Evolutionary conservation across 1,139 yeast genomes (phyloP), one percentile per base, ranked within the genome.

Genomic region (Saccharomyces hybrid): DNA sequence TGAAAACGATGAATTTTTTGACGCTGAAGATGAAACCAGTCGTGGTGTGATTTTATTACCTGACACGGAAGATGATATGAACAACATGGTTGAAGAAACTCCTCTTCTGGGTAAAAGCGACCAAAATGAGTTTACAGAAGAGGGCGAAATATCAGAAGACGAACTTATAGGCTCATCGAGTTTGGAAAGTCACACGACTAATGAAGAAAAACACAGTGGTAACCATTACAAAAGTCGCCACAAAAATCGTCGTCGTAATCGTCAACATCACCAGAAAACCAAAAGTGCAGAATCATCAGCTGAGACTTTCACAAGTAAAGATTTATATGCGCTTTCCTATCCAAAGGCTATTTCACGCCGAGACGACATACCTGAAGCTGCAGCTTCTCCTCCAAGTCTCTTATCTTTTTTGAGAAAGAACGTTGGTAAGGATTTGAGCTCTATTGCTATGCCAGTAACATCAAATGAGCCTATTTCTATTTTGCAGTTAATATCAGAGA

Each of bases 381-480:
- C 75, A 0, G 79, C 83, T 49, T 74, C 82, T 0, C 98, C 98
- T 2, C 96, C 96, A 4, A 86, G 95, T 59, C 72, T 93, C 44
- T 74, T 91, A 53, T 79, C 90, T 0, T 81, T 90, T 64, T 77
- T 93, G 56, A 80, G 96, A 54, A 90, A 91, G 67, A 90, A 89
- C 64, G 95, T 91, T 14, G 97, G 98, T 28, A 91, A 91, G 67
- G 98, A 91, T 70, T 70, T 91, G 59, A 79, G 93, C 0, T 80
- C 93, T 0, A 81, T 90, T 55, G 85, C 96, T 1, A 90, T 91
- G 95, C 99, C 99, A 0, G 96, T 93, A 4, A 85, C 95, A 2
- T 80, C 90, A 59, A 93, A 93, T 72, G 99, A 93, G 69, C 99
- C 99, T 0, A 71, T 91, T 16, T 82, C 95, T 0, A 82, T 87